phyloP scores from a whole-genome alignment of 352 stramenopile species.

The Globisporangium okanoganense region DNA sequence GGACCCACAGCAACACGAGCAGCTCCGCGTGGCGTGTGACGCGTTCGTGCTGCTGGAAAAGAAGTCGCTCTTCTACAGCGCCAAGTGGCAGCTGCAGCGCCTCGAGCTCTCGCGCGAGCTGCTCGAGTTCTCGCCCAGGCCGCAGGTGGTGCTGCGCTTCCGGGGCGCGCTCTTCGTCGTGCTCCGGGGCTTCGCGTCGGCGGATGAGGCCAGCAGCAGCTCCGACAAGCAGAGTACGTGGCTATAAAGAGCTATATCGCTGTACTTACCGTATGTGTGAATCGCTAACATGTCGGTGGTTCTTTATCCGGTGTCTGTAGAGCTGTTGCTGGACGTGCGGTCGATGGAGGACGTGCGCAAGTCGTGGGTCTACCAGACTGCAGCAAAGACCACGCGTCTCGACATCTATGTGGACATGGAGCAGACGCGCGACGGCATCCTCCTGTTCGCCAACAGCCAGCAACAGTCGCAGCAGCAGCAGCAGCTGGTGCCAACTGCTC shows the following conservation, averaged over 20 bases:
- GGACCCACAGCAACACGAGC: background rate
- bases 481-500: background rate
- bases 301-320: constrained; percentile 3
- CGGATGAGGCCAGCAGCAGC: background rate
- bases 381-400: constrained; percentile 26
- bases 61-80: constrained; percentile 32
- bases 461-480: background rate
- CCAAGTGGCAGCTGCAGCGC: constrained; percentile 26
- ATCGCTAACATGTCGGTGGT: background rate
- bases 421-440: constrained; percentile 21
- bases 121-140: constrained; percentile 28
- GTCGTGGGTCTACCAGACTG: constrained; percentile 41
- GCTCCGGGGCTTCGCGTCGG: constrained; percentile 4
- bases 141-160: constrained; percentile 33
- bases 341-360: constrained; percentile 35
- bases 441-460: constrained; percentile 12
- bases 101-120: constrained; percentile 19
- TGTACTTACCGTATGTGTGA: background rate
- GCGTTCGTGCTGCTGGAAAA: constrained; percentile 35
- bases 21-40: background rate
- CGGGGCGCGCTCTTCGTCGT: constrained; percentile 24
- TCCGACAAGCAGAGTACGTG: constrained; percentile 14
- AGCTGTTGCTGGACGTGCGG: constrained; percentile 33
- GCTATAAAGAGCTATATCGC: background rate
- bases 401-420: constrained; percentile 40